Evolutionary conservation across 306 rosid species (phyloP).

Genomic region (Arachis stenosperma): DNA sequence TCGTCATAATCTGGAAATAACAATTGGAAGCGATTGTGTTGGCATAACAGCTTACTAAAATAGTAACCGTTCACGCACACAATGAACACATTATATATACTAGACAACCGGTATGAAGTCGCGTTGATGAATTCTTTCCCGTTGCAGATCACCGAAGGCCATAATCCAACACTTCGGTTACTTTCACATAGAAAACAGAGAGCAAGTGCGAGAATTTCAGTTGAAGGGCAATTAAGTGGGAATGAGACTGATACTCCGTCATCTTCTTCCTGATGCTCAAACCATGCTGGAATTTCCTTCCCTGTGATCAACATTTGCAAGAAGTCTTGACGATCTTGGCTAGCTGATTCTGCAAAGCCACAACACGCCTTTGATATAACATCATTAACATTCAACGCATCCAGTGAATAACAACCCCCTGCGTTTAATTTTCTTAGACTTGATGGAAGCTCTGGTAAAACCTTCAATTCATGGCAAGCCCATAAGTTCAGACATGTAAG

Average conservation of each 20-base stretch:
- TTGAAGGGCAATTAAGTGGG: conserved; percentile 18
- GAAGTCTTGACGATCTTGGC: not conserved
- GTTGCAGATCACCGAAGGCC: no score
- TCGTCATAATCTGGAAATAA: accelerated
- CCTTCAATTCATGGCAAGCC: not conserved
- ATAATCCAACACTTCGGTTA: no score
- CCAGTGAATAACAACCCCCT: conserved; percentile 11
- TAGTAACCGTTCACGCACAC: not conserved
- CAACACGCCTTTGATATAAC: conserved; percentile 12
- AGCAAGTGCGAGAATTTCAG: not conserved
- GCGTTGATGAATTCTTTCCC: not conserved
- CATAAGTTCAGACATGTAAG: not conserved
- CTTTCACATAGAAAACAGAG: no score
- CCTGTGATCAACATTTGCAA: conserved; percentile 37
- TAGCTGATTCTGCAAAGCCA: conserved; percentile 20
- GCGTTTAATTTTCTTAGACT: not conserved
- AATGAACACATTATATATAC: conserved; percentile 22
- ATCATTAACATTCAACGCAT: conserved; percentile 25
- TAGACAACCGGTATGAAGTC: not conserved
- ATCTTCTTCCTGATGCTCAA: conserved; percentile 24
- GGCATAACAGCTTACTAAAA: not conserved
- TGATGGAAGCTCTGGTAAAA: conserved; percentile 31
- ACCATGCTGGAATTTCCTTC: conserved; percentile 43
- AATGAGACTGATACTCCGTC: not conserved
- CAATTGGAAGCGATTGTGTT: not conserved